Evolutionary conservation across 1,284 basidiomycete species (phyloP).

Genomic region (Microbotryum scabiosae): DNA sequence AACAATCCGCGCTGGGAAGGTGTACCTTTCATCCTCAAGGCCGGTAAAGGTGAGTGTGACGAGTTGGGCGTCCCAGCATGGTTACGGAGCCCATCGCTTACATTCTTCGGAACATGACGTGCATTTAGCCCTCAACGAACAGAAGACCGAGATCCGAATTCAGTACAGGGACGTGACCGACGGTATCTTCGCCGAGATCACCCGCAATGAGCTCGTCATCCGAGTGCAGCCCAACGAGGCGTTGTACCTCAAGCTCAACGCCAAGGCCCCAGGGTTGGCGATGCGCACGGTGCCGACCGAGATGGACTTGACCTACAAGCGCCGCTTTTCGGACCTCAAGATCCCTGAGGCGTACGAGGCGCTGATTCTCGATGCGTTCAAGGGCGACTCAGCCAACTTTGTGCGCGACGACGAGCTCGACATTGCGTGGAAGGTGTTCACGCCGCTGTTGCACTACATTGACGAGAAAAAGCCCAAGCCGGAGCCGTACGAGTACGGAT

Average conservation of each 20-base stretch:
- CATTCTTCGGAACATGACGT: not conserved
- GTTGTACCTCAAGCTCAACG: slow-evolving; percentile 89
- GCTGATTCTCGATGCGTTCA: slow-evolving; percentile 35
- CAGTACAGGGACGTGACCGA: slow-evolving; percentile 93
- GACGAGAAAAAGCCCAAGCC: slow-evolving; percentile 51
- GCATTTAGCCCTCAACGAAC: slow-evolving; percentile 74
- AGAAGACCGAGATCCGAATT: slow-evolving; percentile 91
- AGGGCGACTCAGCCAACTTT: slow-evolving; percentile 54
- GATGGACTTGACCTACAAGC: slow-evolving; percentile 95
- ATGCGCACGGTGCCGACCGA: slow-evolving; percentile 85
- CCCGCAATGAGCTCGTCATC: slow-evolving; percentile 88
- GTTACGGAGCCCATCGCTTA: not conserved
- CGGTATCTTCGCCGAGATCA: slow-evolving; percentile 91
- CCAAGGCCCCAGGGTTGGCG: slow-evolving; percentile 80
- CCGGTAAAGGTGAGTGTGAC: slow-evolving; percentile 71
- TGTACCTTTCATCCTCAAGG: slow-evolving; percentile 92
- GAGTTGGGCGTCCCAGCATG: slow-evolving; percentile 5
- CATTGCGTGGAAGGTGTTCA: slow-evolving; percentile 70
- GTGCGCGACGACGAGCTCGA: slow-evolving; percentile 92
- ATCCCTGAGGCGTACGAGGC: slow-evolving; percentile 88
- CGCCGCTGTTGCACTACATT: slow-evolving; percentile 23
- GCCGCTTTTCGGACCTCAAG: slow-evolving; percentile 73
- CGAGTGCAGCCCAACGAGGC: slow-evolving; percentile 92
- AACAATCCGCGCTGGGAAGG: slow-evolving; percentile 95
- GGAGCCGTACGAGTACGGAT: slow-evolving; percentile 76